Conservation (phyloP, 2,329 filamentous ascomycete species). For the Alternaria brassicicola region DNA sequence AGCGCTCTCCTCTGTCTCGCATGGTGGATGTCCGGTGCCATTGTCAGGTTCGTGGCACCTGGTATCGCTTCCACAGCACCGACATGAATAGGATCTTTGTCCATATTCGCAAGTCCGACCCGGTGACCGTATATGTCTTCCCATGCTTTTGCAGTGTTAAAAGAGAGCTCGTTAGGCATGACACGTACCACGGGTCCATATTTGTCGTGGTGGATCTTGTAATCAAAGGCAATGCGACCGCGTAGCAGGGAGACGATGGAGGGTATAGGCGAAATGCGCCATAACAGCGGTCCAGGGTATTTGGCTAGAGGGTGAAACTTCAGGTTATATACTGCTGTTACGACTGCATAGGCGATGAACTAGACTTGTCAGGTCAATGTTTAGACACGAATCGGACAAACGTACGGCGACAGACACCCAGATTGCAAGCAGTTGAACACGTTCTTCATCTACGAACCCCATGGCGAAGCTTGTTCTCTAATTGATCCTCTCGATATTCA, state of each 20-base stretch:
- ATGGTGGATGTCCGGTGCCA: conserved; percentile 49
- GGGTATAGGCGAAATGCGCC: conserved; percentile 38
- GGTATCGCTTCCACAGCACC: conserved; percentile 44
- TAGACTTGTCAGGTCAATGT: conserved; percentile 13
- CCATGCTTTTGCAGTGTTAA: conserved; percentile 42
- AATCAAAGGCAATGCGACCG: conserved; percentile 40
- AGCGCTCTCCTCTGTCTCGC: conserved; percentile 48
- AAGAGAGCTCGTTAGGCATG: conserved; percentile 44
- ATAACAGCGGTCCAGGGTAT: conserved; percentile 39
- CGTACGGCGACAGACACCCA: conserved; percentile 34
- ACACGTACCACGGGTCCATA: conserved; percentile 46
- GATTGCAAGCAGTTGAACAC: conserved; percentile 28
- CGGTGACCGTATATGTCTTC: conserved; percentile 45
- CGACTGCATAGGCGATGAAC: conserved; percentile 31
- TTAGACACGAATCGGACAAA: background rate
- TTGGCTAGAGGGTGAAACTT: conserved; percentile 40
- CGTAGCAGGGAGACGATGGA: conserved; percentile 34
- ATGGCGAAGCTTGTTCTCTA: conserved; percentile 14
- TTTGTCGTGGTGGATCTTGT: conserved; percentile 39
- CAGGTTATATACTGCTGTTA: conserved; percentile 33
- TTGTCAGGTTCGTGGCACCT: conserved; percentile 46
- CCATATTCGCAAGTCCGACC: conserved; percentile 40
- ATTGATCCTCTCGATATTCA: background rate
- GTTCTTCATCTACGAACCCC: conserved; percentile 37
- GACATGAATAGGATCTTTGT: conserved; percentile 45